Evolutionary conservation across 129 eudicot genomes (phyloP).

Genomic region (Helichrysum umbraculigerum): DNA sequence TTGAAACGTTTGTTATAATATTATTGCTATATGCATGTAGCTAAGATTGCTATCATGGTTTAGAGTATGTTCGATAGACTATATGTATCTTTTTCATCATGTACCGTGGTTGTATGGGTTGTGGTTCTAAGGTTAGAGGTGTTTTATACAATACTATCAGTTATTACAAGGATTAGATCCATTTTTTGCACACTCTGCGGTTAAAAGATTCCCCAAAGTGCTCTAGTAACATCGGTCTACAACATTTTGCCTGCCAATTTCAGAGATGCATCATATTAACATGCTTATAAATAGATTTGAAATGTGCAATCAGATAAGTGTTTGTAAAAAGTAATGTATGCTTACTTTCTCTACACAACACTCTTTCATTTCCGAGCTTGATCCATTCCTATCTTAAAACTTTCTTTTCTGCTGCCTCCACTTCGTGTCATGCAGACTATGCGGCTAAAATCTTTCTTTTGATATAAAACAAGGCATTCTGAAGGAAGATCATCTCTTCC

Average conservation of each 20-base stretch:
- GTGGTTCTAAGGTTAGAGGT: too few relatives aligned
- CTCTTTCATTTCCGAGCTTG: slow-evolving; percentile 92
- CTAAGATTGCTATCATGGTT: too few relatives aligned
- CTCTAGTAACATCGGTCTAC: slow-evolving; percentile 72
- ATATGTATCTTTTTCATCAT: too few relatives aligned
- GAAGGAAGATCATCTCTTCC: slow-evolving; percentile 86
- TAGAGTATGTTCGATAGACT: too few relatives aligned
- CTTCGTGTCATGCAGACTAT: slow-evolving; percentile 90
- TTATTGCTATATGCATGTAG: too few relatives aligned
- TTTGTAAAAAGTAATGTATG: background rate
- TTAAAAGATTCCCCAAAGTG: slow-evolving; percentile 90
- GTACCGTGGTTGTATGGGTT: too few relatives aligned
- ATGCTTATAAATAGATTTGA: background rate
- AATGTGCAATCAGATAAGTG: background rate
- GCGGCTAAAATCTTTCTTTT: slow-evolving; percentile 95
- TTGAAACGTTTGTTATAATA: too few relatives aligned
- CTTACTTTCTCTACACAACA: slow-evolving; percentile 84
- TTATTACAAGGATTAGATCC: slow-evolving; percentile 91
- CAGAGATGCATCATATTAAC: background rate
- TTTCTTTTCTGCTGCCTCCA: slow-evolving; percentile 62
- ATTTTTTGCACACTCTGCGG: slow-evolving; percentile 57
- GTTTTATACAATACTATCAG: too few relatives aligned
- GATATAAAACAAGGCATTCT: slow-evolving; percentile 70
- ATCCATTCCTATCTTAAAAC: slow-evolving; percentile 75
- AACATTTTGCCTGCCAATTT: slow-evolving; percentile 68